Percentiles rank a stretch among this genome's conserved stretches.
phyloP scores from a whole-genome alignment of 352 stramenopile species.

The Phytophthora sp. region DNA sequence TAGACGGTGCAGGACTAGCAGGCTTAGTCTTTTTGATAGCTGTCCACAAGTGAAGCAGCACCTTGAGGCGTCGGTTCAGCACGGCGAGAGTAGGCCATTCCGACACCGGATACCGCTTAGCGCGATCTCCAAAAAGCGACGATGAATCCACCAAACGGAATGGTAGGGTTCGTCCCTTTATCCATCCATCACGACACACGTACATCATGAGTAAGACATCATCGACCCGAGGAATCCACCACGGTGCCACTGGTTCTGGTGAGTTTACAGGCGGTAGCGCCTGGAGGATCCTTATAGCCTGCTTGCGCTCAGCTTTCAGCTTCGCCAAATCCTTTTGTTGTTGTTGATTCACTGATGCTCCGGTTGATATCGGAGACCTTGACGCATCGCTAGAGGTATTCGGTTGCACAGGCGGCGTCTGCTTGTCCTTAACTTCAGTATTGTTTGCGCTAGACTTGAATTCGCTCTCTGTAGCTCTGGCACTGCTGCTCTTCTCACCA shows the following conservation, averaged over 20 bases:
- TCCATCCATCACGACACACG: conserved; percentile 76
- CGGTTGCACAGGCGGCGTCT: not conserved
- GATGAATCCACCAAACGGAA: conserved; percentile 42
- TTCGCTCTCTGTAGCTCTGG: not conserved
- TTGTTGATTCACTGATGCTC: not conserved
- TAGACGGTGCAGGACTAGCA: not conserved
- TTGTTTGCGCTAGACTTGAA: not conserved
- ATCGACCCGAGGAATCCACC: conserved; percentile 83
- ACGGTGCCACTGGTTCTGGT: conserved; percentile 49
- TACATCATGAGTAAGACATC: conserved; percentile 77
- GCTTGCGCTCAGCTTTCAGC: conserved; percentile 29
- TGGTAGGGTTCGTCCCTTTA: conserved; percentile 52
- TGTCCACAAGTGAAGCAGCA: conserved; percentile 60
- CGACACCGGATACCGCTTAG: conserved; percentile 13
- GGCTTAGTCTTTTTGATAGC: conserved; percentile 23
- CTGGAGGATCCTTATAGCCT: conserved; percentile 53
- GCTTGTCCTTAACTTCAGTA: not conserved
- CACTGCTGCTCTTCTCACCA: not conserved
- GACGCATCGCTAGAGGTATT: not conserved
- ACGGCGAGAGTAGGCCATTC: conserved; percentile 56
- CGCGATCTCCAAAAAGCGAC: conserved; percentile 66
- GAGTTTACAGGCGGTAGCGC: conserved; percentile 42
- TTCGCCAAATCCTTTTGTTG: not conserved
- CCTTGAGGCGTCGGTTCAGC: conserved; percentile 63
- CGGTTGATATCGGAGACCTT: not conserved